phyloP scores from a whole-genome alignment of 495 filamentous ascomycete genomes.

The Penicillium waksmanii region DNA sequence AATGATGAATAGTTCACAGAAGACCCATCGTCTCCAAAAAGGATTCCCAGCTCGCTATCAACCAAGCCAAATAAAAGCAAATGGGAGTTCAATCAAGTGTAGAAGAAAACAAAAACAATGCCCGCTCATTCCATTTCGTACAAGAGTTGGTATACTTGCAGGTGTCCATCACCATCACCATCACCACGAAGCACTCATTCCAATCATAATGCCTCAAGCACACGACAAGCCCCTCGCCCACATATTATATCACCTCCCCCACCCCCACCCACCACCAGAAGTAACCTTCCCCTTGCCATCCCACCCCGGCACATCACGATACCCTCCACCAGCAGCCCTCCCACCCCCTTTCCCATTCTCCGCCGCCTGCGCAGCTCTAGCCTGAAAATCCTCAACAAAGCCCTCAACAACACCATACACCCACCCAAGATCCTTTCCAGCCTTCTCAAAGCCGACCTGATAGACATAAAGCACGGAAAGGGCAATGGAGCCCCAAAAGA shows the following conservation, averaged over 20 bases:
- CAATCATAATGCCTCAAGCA: neutral
- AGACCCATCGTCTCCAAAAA: neutral
- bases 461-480: conserved; percentile 59
- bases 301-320: conserved; percentile 1
- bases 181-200: neutral
- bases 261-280: neutral
- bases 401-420: conserved; percentile 55
- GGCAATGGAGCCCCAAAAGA: conserved; percentile 61
- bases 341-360: neutral
- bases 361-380: conserved; percentile 22
- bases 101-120: neutral
- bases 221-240: neutral
- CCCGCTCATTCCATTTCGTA: neutral
- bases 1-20: neutral
- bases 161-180: too few species aligned
- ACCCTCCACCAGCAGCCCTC: neutral
- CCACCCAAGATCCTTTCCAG: conserved; percentile 61
- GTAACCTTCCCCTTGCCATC: neutral
- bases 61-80: neutral
- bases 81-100: neutral
- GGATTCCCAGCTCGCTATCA: neutral
- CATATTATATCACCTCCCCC: neutral
- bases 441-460: conserved; percentile 64
- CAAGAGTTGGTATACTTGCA: neutral
- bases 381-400: conserved; percentile 57